phyloP scores from a whole-genome alignment of 345 rosid genomes.

The rapeseed (Brassica napus) region DNA sequence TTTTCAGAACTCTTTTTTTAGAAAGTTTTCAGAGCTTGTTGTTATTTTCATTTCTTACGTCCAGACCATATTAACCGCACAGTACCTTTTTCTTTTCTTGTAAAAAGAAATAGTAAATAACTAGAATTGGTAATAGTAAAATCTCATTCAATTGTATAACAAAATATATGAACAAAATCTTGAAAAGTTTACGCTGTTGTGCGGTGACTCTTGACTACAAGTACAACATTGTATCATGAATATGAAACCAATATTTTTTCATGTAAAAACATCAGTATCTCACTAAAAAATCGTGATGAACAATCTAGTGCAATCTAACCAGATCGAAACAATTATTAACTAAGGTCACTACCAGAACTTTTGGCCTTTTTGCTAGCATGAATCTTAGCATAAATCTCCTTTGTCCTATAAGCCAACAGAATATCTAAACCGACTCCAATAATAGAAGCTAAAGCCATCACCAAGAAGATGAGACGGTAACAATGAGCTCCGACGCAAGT shows the following conservation, averaged over 20 bases:
- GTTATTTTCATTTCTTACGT: not conserved
- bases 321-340: constrained; percentile 17
- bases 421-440: constrained; percentile 76
- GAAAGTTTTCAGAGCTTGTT: not conserved
- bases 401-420: constrained; percentile 60
- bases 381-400: constrained; percentile 59
- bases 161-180: not conserved
- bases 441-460: constrained; percentile 67
- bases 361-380: constrained; percentile 51
- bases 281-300: not conserved
- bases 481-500: constrained; percentile 92
- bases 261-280: not conserved
- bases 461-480: constrained; percentile 67
- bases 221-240: not conserved
- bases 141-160: not conserved
- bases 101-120: not conserved
- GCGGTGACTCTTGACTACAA: not conserved
- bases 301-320: not conserved
- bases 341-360: constrained; percentile 33
- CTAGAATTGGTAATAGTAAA: not conserved
- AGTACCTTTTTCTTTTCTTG: not conserved
- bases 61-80: not conserved
- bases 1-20: not conserved
- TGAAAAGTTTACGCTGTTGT: not conserved
- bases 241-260: not conserved